These are phyloP conservation scores for Triticum aestivum DNA, from an alignment of 176 grass and related monocot genomes.

Conservation along the genomic window IWGSC_CS_RefSeq_v2.1 NC_057794.1:93312613-93313112, in stretches of 20 bases:
- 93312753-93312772: constrained; percentile 51
- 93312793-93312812: constrained; percentile 19
- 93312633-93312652: constrained; percentile 51
- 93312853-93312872: constrained; percentile 34
- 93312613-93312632: constrained; percentile 38
- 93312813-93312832: constrained; percentile 28
- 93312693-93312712: constrained; percentile 40
- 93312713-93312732: constrained; percentile 21
- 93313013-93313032: too few species aligned
- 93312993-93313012: too few species aligned
- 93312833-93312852: constrained; percentile 37
- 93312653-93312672: constrained; percentile 35
- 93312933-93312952: background rate
- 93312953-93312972: background rate
- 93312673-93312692: constrained; percentile 52
- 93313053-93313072: too few species aligned
- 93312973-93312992: background rate
- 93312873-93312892: constrained; percentile 57
- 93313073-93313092: too few species aligned
- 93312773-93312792: constrained; percentile 38
- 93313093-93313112: too few species aligned
- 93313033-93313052: too few species aligned
- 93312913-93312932: constrained; percentile 37
- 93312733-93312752: constrained; percentile 23
- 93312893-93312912: constrained; percentile 58